A percentile compares a stretch with the other conserved stretches of the same genome.
Evolutionary conservation across 1,284 basidiomycete genomes (phyloP).

Genomic region (Fomitopsis schrenkii): DNA sequence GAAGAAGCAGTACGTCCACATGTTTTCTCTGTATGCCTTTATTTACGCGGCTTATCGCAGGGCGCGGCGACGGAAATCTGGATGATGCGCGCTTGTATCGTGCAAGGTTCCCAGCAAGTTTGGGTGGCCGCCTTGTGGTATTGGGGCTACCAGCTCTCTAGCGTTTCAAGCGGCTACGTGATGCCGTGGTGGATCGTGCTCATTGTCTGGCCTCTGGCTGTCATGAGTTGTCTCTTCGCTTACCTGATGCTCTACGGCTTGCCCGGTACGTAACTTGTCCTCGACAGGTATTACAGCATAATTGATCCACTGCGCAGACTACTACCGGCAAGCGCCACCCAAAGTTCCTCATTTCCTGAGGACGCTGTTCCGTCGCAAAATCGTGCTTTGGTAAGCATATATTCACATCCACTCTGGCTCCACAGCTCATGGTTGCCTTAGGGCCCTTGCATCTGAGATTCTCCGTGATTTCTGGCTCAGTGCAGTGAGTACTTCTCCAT

Average conservation of each 20-base stretch:
- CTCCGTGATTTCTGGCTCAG: constrained; percentile 92
- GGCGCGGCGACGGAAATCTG: constrained; percentile 91
- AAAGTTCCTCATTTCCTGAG: constrained; percentile 89
- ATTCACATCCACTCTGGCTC: background rate
- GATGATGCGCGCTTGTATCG: constrained; percentile 84
- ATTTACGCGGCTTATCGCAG: constrained; percentile 28
- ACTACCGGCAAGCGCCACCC: constrained; percentile 85
- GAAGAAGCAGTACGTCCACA: constrained; percentile 74
- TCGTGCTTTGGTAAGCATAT: constrained; percentile 69
- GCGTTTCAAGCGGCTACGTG: constrained; percentile 39
- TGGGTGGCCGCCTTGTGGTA: constrained; percentile 95
- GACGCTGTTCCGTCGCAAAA: constrained; percentile 84
- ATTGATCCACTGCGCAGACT: constrained; percentile 42
- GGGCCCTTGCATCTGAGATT: constrained; percentile 83
- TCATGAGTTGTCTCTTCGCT: constrained; percentile 70
- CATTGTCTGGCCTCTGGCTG: constrained; percentile 79
- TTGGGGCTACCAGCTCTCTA: constrained; percentile 82
- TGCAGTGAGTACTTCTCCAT: constrained; percentile 53
- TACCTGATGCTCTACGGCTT: constrained; percentile 83
- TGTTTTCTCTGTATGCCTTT: too few relatives aligned
- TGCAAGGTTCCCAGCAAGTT: constrained; percentile 90
- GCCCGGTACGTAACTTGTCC: constrained; percentile 54
- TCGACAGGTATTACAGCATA: background rate
- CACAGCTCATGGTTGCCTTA: background rate
- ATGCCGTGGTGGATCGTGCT: constrained; percentile 83